Conservation (phyloP, 169 alveolate species). For the Plasmodium yoelii region DNA sequence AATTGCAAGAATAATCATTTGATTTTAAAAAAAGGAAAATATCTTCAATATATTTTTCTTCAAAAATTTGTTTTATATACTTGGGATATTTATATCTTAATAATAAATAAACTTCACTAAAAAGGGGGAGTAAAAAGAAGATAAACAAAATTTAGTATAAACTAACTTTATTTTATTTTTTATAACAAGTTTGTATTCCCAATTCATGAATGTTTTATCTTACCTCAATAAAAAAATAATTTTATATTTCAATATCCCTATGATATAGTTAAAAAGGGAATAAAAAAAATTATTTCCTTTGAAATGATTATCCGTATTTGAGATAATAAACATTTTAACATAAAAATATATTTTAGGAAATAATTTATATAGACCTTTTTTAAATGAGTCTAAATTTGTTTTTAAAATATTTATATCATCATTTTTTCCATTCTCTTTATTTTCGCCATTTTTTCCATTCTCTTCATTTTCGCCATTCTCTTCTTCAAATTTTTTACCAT, state of each 20-base stretch:
- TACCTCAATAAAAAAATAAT: conserved; percentile 53
- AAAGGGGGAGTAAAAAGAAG: background rate
- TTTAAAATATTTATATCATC: conserved; percentile 11
- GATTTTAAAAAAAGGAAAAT: conserved; percentile 60
- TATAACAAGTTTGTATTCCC: too few relatives aligned
- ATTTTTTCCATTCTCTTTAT: background rate
- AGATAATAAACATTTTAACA: conserved; percentile 47
- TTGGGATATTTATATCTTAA: conserved; percentile 33
- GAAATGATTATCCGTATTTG: conserved; percentile 45
- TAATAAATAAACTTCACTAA: conserved; percentile 51
- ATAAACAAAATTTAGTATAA: background rate
- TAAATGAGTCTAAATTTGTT: conserved; percentile 35
- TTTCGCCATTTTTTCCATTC: background rate
- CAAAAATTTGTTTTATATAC: conserved; percentile 13
- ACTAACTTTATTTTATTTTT: too few relatives aligned
- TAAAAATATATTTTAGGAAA: conserved; percentile 74
- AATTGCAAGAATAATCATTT: conserved; percentile 41
- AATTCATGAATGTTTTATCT: background rate
- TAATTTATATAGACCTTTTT: conserved; percentile 17
- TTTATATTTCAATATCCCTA: conserved; percentile 56
- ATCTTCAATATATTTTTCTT: conserved; percentile 50
- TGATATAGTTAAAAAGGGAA: conserved; percentile 26
- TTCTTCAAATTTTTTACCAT: conserved; percentile 4
- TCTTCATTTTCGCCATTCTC: background rate
- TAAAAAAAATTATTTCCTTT: conserved; percentile 43